These are phyloP conservation scores for Spirogloea muscicola DNA, from an alignment of 139 green algal species.

Conservation along the genomic window DNA sequence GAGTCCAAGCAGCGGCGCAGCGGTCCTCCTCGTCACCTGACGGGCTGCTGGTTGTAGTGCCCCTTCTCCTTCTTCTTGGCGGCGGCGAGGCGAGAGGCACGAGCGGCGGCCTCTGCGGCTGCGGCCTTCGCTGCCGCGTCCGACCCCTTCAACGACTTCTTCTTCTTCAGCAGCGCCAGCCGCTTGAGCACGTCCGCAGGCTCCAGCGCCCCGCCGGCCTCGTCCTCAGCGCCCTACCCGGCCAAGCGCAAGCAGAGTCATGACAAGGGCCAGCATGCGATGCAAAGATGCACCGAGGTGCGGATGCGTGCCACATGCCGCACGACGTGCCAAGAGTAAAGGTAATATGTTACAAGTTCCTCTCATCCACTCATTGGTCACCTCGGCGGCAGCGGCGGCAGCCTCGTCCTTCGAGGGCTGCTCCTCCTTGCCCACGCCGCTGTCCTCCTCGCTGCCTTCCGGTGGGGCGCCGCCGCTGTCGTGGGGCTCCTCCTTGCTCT, in stretches of 20 bases:
- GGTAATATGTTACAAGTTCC: no score
- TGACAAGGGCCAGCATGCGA: no score
- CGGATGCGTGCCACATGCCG: no score
- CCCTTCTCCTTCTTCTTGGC: conserved; percentile 14
- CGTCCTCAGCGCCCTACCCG: conserved; percentile 3
- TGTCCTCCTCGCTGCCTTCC: conserved; percentile 17
- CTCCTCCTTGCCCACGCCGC: background rate
- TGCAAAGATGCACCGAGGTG: no score
- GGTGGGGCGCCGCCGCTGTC: background rate
- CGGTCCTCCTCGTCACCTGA: no score
- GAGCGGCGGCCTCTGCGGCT: conserved; percentile 1
- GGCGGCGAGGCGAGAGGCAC: conserved; percentile 10
- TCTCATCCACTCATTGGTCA: no score
- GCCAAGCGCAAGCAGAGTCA: no score
- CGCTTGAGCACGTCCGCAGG: conserved; percentile 10
- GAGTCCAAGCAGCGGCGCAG: no score
- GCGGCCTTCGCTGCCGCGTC: background rate
- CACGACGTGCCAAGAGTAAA: no score
- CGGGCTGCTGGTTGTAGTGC: conserved; percentile 31
- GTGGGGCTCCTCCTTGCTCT: background rate
- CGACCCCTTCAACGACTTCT: conserved; percentile 20
- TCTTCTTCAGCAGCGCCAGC: conserved; percentile 11
- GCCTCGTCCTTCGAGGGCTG: no score
- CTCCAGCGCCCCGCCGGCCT: background rate
- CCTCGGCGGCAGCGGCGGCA: no score